phyloP scores from a whole-genome alignment of 805 yeast genomes.

The Ogataea pilisensis region DNA sequence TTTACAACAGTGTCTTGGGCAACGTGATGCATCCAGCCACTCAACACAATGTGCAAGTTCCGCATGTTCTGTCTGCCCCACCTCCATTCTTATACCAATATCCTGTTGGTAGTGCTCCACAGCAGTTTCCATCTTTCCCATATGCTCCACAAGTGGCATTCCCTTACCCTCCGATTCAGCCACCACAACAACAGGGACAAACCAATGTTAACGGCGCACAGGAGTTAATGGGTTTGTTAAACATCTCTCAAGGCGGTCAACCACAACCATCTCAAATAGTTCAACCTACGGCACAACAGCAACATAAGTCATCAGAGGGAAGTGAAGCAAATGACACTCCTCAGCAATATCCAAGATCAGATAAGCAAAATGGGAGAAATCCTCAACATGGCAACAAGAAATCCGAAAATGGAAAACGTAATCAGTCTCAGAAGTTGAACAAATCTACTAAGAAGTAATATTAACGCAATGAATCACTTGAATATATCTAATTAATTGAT shows the following conservation, averaged over 20 bases:
- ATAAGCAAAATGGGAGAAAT: background rate
- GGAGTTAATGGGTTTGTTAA: constrained; percentile 16
- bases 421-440: too few species aligned
- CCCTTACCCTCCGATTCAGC: constrained; percentile 4
- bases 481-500: too few species aligned
- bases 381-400: background rate
- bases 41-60: background rate
- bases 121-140: constrained; percentile 1
- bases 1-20: constrained; percentile 28
- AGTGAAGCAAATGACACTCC: background rate
- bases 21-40: constrained; percentile 15
- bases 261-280: background rate
- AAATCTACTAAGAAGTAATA: too few species aligned
- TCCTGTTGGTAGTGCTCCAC: constrained; percentile 1
- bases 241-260: background rate
- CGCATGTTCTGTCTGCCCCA: constrained; percentile 1
- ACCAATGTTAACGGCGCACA: constrained; percentile 11
- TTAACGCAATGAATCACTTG: too few species aligned
- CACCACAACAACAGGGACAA: constrained; percentile 1
- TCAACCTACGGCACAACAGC: background rate
- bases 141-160: constrained; percentile 14
- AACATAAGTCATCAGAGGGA: background rate
- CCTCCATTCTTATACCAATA: constrained; percentile 4
- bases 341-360: background rate
- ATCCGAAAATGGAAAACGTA: background rate